Base-by-base conservation (phyloP, 257 asterid genomes). In the Misopates orontium region DNA sequence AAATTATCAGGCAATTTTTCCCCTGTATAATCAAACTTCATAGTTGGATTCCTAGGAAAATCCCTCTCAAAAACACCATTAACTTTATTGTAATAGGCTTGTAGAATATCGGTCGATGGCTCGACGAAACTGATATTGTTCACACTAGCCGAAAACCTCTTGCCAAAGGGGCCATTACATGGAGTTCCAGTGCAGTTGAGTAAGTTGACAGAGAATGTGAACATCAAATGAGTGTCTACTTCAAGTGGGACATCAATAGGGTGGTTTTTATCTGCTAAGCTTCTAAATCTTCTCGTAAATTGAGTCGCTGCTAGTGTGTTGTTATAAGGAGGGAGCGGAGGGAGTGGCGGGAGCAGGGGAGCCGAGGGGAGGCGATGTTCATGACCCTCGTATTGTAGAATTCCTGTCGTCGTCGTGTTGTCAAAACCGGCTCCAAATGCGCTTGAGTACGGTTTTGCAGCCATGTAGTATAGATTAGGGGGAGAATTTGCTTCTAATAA, bases 361-460 rank as follows among this genome's bases (percentile, higher is more conserved):
- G 75, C 36, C 1, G 74, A 14, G 4, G 68, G 62, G 32, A 17
- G 10, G 70, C 20, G 16, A 23, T 36, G 23, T 28, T 28, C 4
- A 2, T 2, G 15, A n/a, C 24, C 36, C 1, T 42, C 24, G 14
- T 77, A 80, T 7, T 59, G 72, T 45, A 80, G 14, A 17, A 78
- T 71, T 9, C 56, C 83, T 0, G 83, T 82, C 16, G 84, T 41
- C 18, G 78, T 79, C 1, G 87, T 56, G 24, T 74, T 69, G 49
- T 77, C 83, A 57, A 75, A 82, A 16, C 84, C 78, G 3, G 87
- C 78, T 0, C 80, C 82, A 18, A 75, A 52, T 22, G 87, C 87
- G 45, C 78, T 67, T 11, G 82, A 48, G 41, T 82, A 82, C 1
- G 84, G 52, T 5, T 73, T 21, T 3, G 78, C 78, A 4, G 87